Percentiles rank a stretch among this genome's conserved stretches.
phyloP scores from a whole-genome alignment of 2,329 filamentous ascomycete species.

The Fusarium neocosmosporiellum region DNA sequence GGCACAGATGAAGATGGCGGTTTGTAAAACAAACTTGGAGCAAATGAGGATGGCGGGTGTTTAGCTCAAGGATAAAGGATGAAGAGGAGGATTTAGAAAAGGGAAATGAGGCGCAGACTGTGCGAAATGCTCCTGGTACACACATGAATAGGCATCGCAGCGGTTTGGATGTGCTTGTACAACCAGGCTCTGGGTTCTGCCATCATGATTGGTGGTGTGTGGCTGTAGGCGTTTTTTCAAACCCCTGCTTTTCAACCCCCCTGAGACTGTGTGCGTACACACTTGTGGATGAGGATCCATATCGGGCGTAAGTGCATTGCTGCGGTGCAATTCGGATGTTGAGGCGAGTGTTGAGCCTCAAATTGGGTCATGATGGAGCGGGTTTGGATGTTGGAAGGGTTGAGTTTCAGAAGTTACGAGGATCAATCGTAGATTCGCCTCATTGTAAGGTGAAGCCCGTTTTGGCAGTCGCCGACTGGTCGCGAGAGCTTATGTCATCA shows the following conservation, averaged over 20 bases:
- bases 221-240: constrained; percentile 30
- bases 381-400: constrained; percentile 10
- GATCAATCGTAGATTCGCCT: background rate
- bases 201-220: constrained; percentile 32
- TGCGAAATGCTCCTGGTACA: background rate
- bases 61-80: constrained; percentile 9
- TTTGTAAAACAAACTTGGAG: constrained; percentile 7
- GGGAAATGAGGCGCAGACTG: constrained; percentile 12
- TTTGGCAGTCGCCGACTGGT: constrained; percentile 18
- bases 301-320: background rate
- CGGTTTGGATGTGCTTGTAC: constrained; percentile 27
- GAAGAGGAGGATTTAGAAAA: constrained; percentile 4
- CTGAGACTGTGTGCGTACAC: background rate
- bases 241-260: constrained; percentile 34
- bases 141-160: background rate
- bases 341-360: constrained; percentile 9
- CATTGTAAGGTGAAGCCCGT: background rate
- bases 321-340: background rate
- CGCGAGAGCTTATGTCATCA: constrained; percentile 8
- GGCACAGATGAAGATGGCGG: constrained; percentile 15
- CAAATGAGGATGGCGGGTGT: constrained; percentile 10
- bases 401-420: background rate
- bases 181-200: constrained; percentile 19
- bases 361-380: background rate
- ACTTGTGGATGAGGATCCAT: constrained; percentile 4